phyloP scores from a whole-genome alignment of 805 yeast genomes.

The Starmerella ratchasimensis region DNA sequence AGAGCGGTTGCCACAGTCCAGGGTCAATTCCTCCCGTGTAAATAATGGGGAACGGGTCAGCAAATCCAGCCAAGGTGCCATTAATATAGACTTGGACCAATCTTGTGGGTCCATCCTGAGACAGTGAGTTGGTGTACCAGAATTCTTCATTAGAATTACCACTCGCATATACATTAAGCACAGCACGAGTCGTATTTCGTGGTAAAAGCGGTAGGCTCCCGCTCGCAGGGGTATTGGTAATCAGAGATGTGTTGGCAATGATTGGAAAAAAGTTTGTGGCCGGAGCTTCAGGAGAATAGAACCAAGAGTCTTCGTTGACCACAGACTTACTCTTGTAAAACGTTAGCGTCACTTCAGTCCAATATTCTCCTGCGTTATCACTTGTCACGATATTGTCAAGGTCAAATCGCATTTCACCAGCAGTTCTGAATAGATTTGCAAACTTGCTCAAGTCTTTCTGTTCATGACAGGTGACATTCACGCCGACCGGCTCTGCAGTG shows the following conservation, averaged over 20 bases:
- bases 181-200: conserved; percentile 44
- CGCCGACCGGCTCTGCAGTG: conserved; percentile 55
- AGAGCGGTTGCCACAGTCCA: conserved; percentile 65
- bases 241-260: not conserved
- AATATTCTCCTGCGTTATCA: conserved; percentile 45
- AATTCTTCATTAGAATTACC: conserved; percentile 74
- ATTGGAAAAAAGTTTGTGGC: conserved; percentile 4
- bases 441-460: conserved; percentile 57
- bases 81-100: conserved; percentile 48
- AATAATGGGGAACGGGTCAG: conserved; percentile 56
- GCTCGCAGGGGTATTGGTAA: conserved; percentile 3
- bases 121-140: conserved; percentile 38
- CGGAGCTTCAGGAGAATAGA: not conserved
- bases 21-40: conserved; percentile 77
- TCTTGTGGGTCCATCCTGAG: conserved; percentile 28
- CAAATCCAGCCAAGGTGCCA: conserved; percentile 43
- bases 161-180: conserved; percentile 44
- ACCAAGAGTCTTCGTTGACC: conserved; percentile 12
- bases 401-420: conserved; percentile 37
- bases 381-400: conserved; percentile 45
- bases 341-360: conserved; percentile 37
- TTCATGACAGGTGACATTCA: conserved; percentile 36
- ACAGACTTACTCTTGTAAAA: conserved; percentile 30
- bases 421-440: conserved; percentile 34
- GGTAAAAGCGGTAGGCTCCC: conserved; percentile 27